Evolutionary conservation across 2,329 filamentous ascomycete genomes (phyloP), one percentile per base, ranked within the genome.

Genomic region (Cylindrodendrum hubeiense): DNA sequence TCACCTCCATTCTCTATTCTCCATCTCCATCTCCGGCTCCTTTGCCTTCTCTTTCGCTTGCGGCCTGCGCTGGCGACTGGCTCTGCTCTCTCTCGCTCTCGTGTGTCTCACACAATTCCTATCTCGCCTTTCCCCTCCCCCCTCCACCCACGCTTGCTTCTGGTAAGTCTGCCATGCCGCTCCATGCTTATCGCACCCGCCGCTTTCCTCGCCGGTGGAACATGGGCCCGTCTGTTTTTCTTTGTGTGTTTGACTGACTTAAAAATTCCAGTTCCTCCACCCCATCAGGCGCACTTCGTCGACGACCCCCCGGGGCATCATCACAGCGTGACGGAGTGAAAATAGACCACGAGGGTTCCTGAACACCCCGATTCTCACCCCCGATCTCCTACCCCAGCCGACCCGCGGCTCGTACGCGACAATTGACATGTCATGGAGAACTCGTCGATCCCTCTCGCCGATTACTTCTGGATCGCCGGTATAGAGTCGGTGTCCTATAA

Each of bases 391-490:
- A 61, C 39, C 55, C 51, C 41, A 54, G 71, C 66, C 71, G 68
- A 67, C 56, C 58, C 65, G 74, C 67, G 73, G 69, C 72, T 71
- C 56, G 68, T 52, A 64, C 55, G 34, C 67, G 62, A 71, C 71
- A 71, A 75, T 74, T 81, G 80, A 79, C 78, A 81, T 82, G 85
- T 80, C 81, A 89, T 89, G 87, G 87, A 89, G 76, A 83, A 79
- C 80, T 84, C 88, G 65, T 89, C 89, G 68, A 85, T 85, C 69
- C 90, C 90, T 76, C 84, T 92, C 78, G 90, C 90, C 79, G 90
- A 92, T 79, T 92, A 92, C 81, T 92, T 92, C 80, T 92, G 90
- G 90, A 91, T 92, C 77, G 90, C 90, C 71, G 90, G 90, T 74
- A 85, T 92, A 79, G 90, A 92, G 79, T 87, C 88, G 66, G 85